Percentiles rank a stretch among this genome's conserved stretches.
Conservation (phyloP, 2,329 filamentous ascomycete genomes). For the Thermothelomyces thermophilus region DNA sequence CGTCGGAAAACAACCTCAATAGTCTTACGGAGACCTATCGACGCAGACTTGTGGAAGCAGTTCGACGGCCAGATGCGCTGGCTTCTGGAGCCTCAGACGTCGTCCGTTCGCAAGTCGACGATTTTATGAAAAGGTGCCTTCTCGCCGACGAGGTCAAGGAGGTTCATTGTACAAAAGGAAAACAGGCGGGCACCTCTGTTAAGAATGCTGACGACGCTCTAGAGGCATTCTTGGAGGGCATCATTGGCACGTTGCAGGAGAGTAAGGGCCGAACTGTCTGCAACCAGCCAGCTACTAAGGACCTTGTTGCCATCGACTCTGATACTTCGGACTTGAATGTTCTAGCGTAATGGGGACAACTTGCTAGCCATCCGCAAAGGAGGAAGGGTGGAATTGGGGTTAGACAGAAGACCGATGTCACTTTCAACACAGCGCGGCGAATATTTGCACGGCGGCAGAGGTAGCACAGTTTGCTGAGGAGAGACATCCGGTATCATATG, state of each 20-base stretch:
- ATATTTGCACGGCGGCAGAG: too few species aligned
- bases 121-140: slow-evolving; percentile 8
- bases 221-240: slow-evolving; percentile 6
- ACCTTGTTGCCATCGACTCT: not conserved
- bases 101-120: not conserved
- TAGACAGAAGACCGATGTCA: too few species aligned
- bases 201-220: slow-evolving; percentile 5
- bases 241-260: slow-evolving; percentile 1
- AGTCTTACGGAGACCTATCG: slow-evolving; percentile 3
- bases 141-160: not conserved
- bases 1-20: not conserved
- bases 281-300: not conserved
- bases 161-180: not conserved
- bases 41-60: not conserved
- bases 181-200: not conserved
- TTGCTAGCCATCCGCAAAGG: too few species aligned
- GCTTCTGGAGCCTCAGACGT: too few species aligned
- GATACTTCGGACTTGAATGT: not conserved
- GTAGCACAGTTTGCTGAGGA: too few species aligned
- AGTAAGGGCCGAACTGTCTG: not conserved
- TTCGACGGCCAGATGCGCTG: not conserved
- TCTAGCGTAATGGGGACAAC: not conserved
- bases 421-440: too few species aligned
- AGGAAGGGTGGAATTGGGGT: too few species aligned
- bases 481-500: too few species aligned